A percentile compares a stretch with the other conserved stretches of the same genome.
Conservation (phyloP, 148 eudicot species). For the Rheum nobile region DNA sequence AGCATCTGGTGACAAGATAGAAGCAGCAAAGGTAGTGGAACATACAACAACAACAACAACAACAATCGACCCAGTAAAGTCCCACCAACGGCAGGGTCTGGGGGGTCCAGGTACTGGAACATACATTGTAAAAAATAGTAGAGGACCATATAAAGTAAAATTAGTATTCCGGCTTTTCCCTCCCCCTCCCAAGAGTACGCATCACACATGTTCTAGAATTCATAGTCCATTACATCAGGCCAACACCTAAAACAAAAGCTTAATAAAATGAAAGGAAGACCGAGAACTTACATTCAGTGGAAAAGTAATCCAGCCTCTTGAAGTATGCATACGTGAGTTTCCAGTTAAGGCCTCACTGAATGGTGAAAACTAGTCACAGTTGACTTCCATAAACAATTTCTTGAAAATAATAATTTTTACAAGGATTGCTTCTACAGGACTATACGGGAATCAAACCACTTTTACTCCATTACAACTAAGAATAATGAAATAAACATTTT, state of each 20-base stretch:
- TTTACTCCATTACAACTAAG: not conserved
- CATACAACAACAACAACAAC: too few relatives aligned
- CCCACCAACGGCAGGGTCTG: too few relatives aligned
- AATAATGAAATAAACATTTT: not conserved
- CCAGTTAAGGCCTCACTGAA: constrained; percentile 39
- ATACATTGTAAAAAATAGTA: not conserved
- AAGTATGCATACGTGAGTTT: constrained; percentile 89
- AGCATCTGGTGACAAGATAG: not conserved
- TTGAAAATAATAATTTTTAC: not conserved
- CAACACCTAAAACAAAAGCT: not conserved
- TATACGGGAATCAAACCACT: not conserved
- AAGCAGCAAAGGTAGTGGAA: not conserved
- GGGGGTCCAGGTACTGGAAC: not conserved
- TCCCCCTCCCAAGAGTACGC: not conserved
- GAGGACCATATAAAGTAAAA: not conserved
- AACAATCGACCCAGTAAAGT: too few relatives aligned
- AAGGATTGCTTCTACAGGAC: not conserved
- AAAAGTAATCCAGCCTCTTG: constrained; percentile 94
- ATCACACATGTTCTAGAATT: not conserved
- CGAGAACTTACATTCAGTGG: constrained; percentile 80
- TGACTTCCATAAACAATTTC: not conserved
- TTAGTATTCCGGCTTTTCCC: not conserved
- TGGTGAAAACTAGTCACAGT: not conserved
- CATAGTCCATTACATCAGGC: not conserved
- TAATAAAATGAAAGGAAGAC: not conserved